Evolutionary conservation across 306 rosid genomes (phyloP).

Genomic region (Alnus glutinosa): DNA sequence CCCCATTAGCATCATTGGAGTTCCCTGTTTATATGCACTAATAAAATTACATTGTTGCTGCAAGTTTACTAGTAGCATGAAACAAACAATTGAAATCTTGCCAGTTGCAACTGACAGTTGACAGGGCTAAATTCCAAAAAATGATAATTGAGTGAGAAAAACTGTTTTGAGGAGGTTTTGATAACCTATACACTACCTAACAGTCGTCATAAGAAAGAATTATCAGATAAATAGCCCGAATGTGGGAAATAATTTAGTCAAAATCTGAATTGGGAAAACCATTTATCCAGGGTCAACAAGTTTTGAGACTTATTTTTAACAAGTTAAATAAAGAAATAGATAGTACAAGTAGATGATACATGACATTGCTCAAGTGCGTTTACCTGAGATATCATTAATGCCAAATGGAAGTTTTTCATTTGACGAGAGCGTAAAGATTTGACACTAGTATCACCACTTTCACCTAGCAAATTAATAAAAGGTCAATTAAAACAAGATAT

Average conservation of each 20-base stretch:
- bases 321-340: not conserved
- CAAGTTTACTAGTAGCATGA: conserved; percentile 22
- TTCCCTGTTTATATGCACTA: conserved; percentile 62
- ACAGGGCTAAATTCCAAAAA: not conserved
- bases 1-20: conserved; percentile 98
- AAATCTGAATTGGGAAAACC: not conserved
- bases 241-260: not conserved
- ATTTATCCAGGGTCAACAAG: not conserved
- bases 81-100: conserved; percentile 23
- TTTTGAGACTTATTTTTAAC: not conserved
- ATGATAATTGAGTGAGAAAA: not conserved
- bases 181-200: not conserved
- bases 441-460: conserved; percentile 56
- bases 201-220: not conserved
- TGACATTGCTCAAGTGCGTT: conserved; percentile 22
- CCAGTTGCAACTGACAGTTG: not conserved
- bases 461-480: conserved; percentile 55
- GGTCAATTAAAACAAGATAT: conserved; percentile 13
- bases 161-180: not conserved
- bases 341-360: not conserved
- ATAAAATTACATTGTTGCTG: conserved; percentile 28
- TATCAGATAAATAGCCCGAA: not conserved
- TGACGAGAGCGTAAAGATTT: conserved; percentile 78
- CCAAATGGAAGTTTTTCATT: conserved; percentile 94
- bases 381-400: conserved; percentile 84